These are phyloP conservation scores for Didymella segeticola DNA, from an alignment of 2,329 filamentous ascomycete species.

Conservation along the genomic window DNA sequence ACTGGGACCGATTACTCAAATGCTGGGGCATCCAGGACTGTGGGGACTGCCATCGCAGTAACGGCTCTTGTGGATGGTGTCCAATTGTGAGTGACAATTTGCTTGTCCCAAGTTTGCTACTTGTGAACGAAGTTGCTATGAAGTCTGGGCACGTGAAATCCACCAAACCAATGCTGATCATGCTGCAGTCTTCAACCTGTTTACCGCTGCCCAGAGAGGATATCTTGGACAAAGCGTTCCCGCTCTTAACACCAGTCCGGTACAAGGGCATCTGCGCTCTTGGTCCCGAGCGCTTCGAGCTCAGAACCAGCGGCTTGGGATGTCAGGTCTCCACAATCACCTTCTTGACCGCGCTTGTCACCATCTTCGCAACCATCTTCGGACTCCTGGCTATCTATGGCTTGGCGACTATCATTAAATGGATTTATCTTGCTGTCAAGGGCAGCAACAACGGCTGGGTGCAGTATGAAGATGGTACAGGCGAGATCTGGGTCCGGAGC, in stretches of 20 bases:
- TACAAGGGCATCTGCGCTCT: constrained; percentile 47
- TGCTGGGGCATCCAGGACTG: constrained; percentile 48
- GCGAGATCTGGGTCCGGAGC: constrained; percentile 41
- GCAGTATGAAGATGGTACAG: constrained; percentile 37
- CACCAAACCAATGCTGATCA: not conserved
- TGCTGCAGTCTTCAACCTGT: constrained; percentile 50
- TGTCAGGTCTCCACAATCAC: constrained; percentile 57
- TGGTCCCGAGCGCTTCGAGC: constrained; percentile 53
- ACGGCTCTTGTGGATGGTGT: constrained; percentile 54
- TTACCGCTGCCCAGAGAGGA: constrained; percentile 49
- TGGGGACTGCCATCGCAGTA: constrained; percentile 46
- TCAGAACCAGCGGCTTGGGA: constrained; percentile 53
- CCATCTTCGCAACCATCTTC: constrained; percentile 52
- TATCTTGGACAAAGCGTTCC: constrained; percentile 43
- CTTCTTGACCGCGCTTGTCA: constrained; percentile 52
- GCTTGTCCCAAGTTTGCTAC: not conserved
- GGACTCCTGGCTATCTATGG: constrained; percentile 48
- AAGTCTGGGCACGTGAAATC: not conserved
- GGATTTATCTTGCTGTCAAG: constrained; percentile 19
- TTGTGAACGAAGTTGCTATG: not conserved
- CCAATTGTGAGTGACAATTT: constrained; percentile 43
- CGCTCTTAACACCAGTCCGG: constrained; percentile 50
- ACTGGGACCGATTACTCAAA: constrained; percentile 37
- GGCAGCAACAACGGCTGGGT: constrained; percentile 36
- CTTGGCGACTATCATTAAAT: constrained; percentile 24